phyloP scores from a whole-genome alignment of 2,329 filamentous ascomycete genomes.

The Tolypocladium endophyticum region DNA sequence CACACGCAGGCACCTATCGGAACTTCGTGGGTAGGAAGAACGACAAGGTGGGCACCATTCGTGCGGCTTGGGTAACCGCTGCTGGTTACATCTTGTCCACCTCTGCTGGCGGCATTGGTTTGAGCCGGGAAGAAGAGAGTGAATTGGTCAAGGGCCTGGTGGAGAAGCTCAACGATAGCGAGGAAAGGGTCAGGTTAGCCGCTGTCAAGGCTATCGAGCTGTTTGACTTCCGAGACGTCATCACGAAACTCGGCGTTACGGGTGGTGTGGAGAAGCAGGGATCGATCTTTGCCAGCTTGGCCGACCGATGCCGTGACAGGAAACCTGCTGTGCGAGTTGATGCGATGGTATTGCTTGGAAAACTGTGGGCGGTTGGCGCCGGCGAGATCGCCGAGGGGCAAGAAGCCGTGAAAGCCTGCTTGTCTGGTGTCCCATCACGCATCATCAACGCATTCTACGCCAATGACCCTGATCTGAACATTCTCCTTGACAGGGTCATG shows the following conservation, averaged over 20 bases:
- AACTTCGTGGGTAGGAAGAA: conserved; percentile 76
- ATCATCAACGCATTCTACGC: conserved; percentile 85
- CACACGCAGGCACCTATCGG: conserved; percentile 68
- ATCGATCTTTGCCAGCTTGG: conserved; percentile 71
- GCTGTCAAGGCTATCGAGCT: conserved; percentile 76
- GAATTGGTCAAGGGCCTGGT: conserved; percentile 63
- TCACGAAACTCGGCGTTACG: conserved; percentile 68
- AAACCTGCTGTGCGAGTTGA: conserved; percentile 73
- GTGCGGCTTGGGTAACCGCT: conserved; percentile 76
- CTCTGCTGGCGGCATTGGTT: conserved; percentile 77
- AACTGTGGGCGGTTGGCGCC: conserved; percentile 87
- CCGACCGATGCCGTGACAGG: conserved; percentile 81
- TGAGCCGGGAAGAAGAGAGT: conserved; percentile 73
- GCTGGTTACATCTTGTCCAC: conserved; percentile 83
- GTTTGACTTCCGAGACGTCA: conserved; percentile 71
- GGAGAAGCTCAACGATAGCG: conserved; percentile 75
- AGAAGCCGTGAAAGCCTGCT: conserved; percentile 61
- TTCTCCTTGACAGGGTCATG: conserved; percentile 72
- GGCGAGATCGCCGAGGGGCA: conserved; percentile 79
- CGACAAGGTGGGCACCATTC: conserved; percentile 75
- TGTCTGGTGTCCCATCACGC: conserved; percentile 72
- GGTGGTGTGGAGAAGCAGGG: conserved; percentile 67
- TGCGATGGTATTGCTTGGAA: conserved; percentile 74
- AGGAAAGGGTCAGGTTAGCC: conserved; percentile 83
- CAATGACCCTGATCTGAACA: conserved; percentile 78